Evolutionary conservation across 1,139 yeast genomes (phyloP).

Genomic region (Arxiozyma heterogenica): DNA sequence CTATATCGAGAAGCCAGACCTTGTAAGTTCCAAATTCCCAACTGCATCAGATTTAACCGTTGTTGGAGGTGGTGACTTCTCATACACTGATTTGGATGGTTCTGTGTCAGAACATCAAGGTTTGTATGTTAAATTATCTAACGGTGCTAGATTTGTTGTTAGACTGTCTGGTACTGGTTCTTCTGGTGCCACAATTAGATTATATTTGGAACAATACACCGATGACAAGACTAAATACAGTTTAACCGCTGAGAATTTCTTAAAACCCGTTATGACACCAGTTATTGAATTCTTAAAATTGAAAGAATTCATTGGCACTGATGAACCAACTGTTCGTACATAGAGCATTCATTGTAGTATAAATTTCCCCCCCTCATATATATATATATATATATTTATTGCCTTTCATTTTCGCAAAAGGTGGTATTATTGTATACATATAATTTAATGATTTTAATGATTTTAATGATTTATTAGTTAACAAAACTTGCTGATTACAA

Average conservation of each 20-base stretch:
- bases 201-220: constrained; percentile 81
- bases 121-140: constrained; percentile 66
- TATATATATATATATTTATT: not conserved
- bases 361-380: not conserved
- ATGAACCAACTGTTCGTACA: constrained; percentile 65
- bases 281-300: constrained; percentile 65
- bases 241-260: constrained; percentile 57
- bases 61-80: constrained; percentile 75
- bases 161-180: constrained; percentile 98
- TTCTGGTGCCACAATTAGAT: constrained; percentile 92
- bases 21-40: constrained; percentile 38
- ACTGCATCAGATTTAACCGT: constrained; percentile 43
- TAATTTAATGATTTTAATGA: not conserved
- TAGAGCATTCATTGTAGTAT: not conserved
- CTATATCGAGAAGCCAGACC: constrained; percentile 36
- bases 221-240: constrained; percentile 45
- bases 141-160: constrained; percentile 80
- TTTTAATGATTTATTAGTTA: not conserved
- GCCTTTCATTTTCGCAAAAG: not conserved
- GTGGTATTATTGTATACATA: no score
- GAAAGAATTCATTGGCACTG: constrained; percentile 68
- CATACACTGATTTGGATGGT: constrained; percentile 92
- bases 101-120: constrained; percentile 90
- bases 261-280: constrained; percentile 51
- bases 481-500: no score